Base-by-base conservation (phyloP, 2,329 filamentous ascomycete genomes). In the Epichloe uncinata region DNA sequence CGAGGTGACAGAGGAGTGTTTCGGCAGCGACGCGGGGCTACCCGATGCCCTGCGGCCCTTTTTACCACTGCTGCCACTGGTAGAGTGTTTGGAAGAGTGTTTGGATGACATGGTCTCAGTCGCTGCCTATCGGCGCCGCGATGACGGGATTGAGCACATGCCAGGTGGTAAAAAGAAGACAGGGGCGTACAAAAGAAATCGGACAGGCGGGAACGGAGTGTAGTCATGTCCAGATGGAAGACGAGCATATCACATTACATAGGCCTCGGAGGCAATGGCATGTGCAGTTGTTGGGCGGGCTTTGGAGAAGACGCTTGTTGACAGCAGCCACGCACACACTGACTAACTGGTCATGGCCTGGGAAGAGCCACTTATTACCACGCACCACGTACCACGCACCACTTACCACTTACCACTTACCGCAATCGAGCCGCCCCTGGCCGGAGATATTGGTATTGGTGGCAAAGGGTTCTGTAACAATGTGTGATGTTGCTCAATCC, bases 111-210 rank as follows among this genome's bases (percentile, higher is more conserved):
- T 53, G 48, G 52, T 56, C 37, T 42, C 59, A 20, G 53, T 58
- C 54, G 58, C 59, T 60, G 57, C 51, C 60, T 60, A 58, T 56
- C 56, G 58, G 61, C 58, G 60, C 51, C 54, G 54, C 52, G 48
- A 49, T 49, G 53, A 51, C 38, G 50, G 54, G 52, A 55, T 48
- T 52, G 54, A 47, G 54, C 56, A 58, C 62, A 63, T 61, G 50
- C 41, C 47, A 36, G 33, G 33, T 33, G 16, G 47, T 20, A 35
- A 38, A 18, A 35, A 37, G n/a, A 22, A 18, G 15, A 42, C 54
- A 33, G 9, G 15, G 34, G 3, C 9, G 16, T 4, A 15, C 34
- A 18, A 43, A 42, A 22, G 5, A 16, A 34, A 22, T 12, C 8
- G 35, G 16, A 13, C 9, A 44, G 15, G 4, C 20, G 12, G 20